Percentiles rank a stretch among this genome's conserved stretches.
These are phyloP conservation scores for Umbelopsis sp. DNA, from an alignment of 192 early-diverging fungal genomes.

Conservation along the genomic window DNA sequence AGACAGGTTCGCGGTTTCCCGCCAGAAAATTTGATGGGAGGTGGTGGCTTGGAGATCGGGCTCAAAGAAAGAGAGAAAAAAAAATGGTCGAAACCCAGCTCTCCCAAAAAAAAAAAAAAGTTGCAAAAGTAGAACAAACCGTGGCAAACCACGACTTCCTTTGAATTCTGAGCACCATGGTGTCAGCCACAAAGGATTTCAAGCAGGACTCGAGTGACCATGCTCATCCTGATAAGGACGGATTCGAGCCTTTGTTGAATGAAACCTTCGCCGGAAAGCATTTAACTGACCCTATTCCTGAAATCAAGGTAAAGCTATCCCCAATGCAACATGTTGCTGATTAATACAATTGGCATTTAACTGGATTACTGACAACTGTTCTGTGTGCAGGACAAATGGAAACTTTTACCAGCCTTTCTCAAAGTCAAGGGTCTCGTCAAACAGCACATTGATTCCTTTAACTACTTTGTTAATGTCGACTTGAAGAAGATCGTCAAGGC, in stretches of 20 bases:
- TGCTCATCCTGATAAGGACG: slow-evolving; percentile 18
- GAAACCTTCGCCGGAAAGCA: slow-evolving; percentile 39
- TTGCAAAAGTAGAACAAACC: too few relatives aligned
- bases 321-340: too few relatives aligned
- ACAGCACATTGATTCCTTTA: slow-evolving; percentile 99
- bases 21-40: too few relatives aligned
- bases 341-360: too few relatives aligned
- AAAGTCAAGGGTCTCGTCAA: slow-evolving; percentile 97
- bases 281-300: slow-evolving; percentile 36
- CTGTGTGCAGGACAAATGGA: slow-evolving; percentile 91
- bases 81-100: too few relatives aligned
- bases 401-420: slow-evolving; percentile 94
- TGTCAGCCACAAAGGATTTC: slow-evolving; percentile 7
- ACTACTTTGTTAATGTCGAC: slow-evolving; percentile 96
- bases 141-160: too few relatives aligned
- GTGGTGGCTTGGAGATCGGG: too few relatives aligned
- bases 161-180: slow-evolving; percentile 4
- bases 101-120: too few relatives aligned
- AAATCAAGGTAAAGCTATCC: slow-evolving; percentile 46
- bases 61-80: too few relatives aligned
- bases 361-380: neutral
- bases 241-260: slow-evolving; percentile 29
- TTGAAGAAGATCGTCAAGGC: slow-evolving; percentile 93
- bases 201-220: neutral
- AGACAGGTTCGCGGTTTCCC: too few relatives aligned